Base-by-base conservation (phyloP, 306 rosid genomes). In the Neltuma alba region DNA sequence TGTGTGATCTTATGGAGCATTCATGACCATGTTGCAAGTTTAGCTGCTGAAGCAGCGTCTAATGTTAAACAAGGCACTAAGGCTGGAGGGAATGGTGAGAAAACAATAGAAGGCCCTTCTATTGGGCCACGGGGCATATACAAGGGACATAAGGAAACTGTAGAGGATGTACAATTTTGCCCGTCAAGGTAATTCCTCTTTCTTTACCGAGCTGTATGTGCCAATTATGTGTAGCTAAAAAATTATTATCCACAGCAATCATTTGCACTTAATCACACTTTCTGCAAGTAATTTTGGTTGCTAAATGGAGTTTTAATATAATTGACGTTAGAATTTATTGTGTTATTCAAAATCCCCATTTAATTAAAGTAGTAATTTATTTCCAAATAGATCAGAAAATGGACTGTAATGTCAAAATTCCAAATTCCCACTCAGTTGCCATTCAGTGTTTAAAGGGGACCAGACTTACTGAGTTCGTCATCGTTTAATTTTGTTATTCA, bases 91-190 rank as follows among this genome's bases (percentile, higher is more conserved):
- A 84, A 81, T 76, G 88, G 44, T 67, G 91, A 86, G 66, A 93
- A 93, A 86, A 70, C 85, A 55, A 60, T 83, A 50, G 89, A 89
- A 82, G 83, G 89, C 69, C 94, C 92, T 73, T 80, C 94, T 64
- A 77, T 96, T 80, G 97, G 90, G 54, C 97, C 99, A 48, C 88
- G 99, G 62, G 97, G 98, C 84, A 81, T 93, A 66, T 96, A 85
- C 89, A 72, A 86, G 38, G 99, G 98, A 42, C 99, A 96, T 36
- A 81, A 77, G 44, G 96, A 96, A 78, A 93, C 97, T 23, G 98
- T 96, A 78, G 99, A 96, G 86, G 99, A 96, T 87, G 99, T 96
- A 81, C 86, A 97, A 45, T 96, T 93, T 84, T 96, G 98, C 87
- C 98, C 98, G 20, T 86, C 99, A 79, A 96, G 97, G 99, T 96